Conservation (phyloP, 768 basidiomycete species). For the Sarcodon sp. region DNA sequence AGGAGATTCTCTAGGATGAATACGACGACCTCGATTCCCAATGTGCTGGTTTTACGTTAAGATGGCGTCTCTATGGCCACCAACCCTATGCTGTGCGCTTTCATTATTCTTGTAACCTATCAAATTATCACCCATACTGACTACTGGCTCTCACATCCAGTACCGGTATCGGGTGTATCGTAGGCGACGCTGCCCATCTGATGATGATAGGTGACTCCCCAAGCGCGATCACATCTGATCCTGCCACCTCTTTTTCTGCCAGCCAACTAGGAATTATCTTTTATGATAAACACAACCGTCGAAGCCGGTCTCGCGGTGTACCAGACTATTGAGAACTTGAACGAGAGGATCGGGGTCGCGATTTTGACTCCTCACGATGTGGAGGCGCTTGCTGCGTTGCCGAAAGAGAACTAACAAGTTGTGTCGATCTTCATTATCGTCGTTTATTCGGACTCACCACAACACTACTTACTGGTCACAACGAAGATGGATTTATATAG, state of each 20-base stretch:
- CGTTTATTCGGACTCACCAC: conserved; percentile 5
- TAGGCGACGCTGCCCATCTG: not conserved
- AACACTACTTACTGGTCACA: conserved; percentile 14
- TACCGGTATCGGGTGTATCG: not conserved
- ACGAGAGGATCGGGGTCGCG: conserved; percentile 8
- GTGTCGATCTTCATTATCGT: not conserved
- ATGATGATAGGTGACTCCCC: conserved; percentile 6
- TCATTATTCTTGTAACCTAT: no score
- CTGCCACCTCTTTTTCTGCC: not conserved
- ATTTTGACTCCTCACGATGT: conserved; percentile 16
- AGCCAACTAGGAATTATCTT: not conserved
- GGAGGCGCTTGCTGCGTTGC: conserved; percentile 13
- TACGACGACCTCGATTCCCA: conserved; percentile 20
- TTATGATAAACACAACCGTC: not conserved
- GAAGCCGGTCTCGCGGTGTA: not conserved
- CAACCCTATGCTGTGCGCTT: conserved; percentile 12
- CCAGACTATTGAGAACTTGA: conserved; percentile 11
- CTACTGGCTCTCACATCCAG: no score
- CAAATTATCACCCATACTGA: no score
- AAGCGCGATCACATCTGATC: not conserved
- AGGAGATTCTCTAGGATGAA: conserved; percentile 15
- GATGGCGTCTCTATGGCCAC: conserved; percentile 21
- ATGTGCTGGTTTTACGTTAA: conserved; percentile 15
- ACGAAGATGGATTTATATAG: conserved; percentile 20
- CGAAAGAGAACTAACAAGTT: not conserved